Base-by-base conservation (phyloP, 805 yeast genomes). In the Citeromyces nyonsensis region DNA sequence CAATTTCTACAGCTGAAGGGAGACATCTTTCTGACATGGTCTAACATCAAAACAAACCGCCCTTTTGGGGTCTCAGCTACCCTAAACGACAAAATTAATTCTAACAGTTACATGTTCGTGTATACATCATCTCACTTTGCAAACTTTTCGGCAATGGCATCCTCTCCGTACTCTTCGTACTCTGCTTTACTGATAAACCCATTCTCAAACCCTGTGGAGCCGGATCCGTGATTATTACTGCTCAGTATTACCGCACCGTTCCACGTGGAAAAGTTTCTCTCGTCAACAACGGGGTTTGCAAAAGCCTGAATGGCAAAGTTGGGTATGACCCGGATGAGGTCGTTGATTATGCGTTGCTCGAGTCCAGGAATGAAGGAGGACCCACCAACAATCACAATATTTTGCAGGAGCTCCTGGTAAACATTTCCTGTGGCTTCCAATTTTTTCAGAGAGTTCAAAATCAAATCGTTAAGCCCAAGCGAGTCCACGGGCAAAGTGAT, bases 231-330 rank as follows among this genome's bases (percentile, higher is more conserved):
- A 29, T 68, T 63, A 3, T 45, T 43, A 27, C 48, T 41, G 10
- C 79, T 73, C 41, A 77, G 60, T 39, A 73, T 73, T 35, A 75
- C 67, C 1, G 84, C 83, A n/a, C 85, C 85, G 22, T 74, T 54
- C 85, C 85, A 76, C 15, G 67, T 59, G 32, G 76, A 69, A 40
- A 61, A 67, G 39, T 62, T 69, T 38, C 75, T 62, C 38, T 77
- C 84, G 44, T 54, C 48, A 5, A 57, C 41, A 34, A 53, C 59
- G 9, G 57, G 59, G 25, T 64, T 56, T 29, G 52, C 42, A 24
- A 52, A 58, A 13, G 63, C 57, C 35, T 57, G 51, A 38, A 57
- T 55, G 33, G 48, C 54, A 47, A 51, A 64, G 49, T 62, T 64
- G 5, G 79, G 77, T 43, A 73, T 66, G 38, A 61, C 54, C 37